A percentile compares a stretch with the other conserved stretches of the same genome.
Conservation (phyloP, 257 asterid species). For the Ilex asprella region DNA sequence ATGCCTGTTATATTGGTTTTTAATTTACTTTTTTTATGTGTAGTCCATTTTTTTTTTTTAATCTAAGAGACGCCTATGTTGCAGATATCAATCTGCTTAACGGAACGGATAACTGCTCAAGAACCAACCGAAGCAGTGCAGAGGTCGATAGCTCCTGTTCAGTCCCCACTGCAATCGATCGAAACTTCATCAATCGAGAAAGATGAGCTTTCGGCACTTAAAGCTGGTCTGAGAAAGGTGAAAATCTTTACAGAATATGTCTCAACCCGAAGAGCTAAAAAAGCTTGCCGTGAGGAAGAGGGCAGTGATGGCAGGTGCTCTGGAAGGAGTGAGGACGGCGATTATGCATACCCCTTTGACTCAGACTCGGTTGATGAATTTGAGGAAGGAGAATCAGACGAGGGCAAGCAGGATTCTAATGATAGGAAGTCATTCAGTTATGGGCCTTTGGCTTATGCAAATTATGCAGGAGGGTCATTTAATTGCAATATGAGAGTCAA, state of each 20-base stretch:
- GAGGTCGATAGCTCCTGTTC: slow-evolving; percentile 25
- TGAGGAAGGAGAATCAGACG: slow-evolving; percentile 83
- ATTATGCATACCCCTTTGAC: slow-evolving; percentile 67
- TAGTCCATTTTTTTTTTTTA: too few species aligned
- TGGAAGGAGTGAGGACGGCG: slow-evolving; percentile 81
- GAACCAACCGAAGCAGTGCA: slow-evolving; percentile 46
- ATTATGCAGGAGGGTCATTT: slow-evolving; percentile 9
- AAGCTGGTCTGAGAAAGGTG: slow-evolving; percentile 85
- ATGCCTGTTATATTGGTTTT: neutral
- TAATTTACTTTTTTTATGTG: too few species aligned
- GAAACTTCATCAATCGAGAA: slow-evolving; percentile 55
- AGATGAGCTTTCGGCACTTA: slow-evolving; percentile 87
- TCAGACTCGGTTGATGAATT: slow-evolving; percentile 62
- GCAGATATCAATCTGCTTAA: slow-evolving; percentile 63
- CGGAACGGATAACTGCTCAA: slow-evolving; percentile 52
- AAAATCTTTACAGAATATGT: slow-evolving; percentile 73
- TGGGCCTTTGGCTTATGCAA: slow-evolving; percentile 74
- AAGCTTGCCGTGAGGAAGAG: slow-evolving; percentile 75
- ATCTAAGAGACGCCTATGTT: neutral
- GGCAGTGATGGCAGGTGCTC: slow-evolving; percentile 71
- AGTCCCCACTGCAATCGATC: slow-evolving; percentile 17
- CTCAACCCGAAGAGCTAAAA: slow-evolving; percentile 74
- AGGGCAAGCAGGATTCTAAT: slow-evolving; percentile 44
- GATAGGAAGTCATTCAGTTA: slow-evolving; percentile 61
- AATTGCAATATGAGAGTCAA: neutral